These are phyloP conservation scores for Macroventuria anomochaeta DNA, from an alignment of 2,329 filamentous ascomycete genomes.

Conservation along the genomic window DNA sequence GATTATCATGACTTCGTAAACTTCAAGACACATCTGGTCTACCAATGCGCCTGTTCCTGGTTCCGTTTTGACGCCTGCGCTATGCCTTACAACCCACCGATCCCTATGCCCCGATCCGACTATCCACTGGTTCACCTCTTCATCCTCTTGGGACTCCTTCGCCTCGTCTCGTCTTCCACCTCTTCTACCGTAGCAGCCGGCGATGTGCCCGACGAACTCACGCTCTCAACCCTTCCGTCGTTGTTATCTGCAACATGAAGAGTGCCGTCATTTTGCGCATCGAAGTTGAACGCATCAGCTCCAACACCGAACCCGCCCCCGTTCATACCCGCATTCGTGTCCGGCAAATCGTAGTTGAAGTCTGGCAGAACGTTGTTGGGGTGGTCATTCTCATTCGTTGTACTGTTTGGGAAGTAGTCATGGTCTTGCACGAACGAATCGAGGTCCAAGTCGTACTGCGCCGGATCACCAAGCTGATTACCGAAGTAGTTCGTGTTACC, in stretches of 20 bases:
- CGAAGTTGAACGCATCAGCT: constrained; percentile 17
- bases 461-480: constrained; percentile 47
- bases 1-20: constrained; percentile 10
- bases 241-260: constrained; percentile 12
- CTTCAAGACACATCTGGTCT: too few species aligned
- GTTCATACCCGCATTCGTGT: constrained; percentile 13
- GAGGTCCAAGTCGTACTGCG: constrained; percentile 58
- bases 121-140: constrained; percentile 24
- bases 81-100: too few species aligned
- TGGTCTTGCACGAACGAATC: constrained; percentile 64
- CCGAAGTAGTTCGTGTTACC: constrained; percentile 42
- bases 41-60: too few species aligned
- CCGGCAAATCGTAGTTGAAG: constrained; percentile 35
- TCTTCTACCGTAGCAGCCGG: constrained; percentile 48
- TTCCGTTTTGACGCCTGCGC: constrained; percentile 1
- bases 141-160: constrained; percentile 40
- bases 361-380: constrained; percentile 26
- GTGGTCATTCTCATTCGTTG: constrained; percentile 2
- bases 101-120: too few species aligned
- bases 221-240: constrained; percentile 49
- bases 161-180: constrained; percentile 42
- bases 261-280: constrained; percentile 9
- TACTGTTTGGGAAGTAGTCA: constrained; percentile 57
- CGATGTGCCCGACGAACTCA: constrained; percentile 49
- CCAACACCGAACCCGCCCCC: constrained; percentile 1